These are phyloP conservation scores for Centaurea solstitialis DNA, from an alignment of 129 eudicot genomes.

Conservation along the genomic window DNA sequence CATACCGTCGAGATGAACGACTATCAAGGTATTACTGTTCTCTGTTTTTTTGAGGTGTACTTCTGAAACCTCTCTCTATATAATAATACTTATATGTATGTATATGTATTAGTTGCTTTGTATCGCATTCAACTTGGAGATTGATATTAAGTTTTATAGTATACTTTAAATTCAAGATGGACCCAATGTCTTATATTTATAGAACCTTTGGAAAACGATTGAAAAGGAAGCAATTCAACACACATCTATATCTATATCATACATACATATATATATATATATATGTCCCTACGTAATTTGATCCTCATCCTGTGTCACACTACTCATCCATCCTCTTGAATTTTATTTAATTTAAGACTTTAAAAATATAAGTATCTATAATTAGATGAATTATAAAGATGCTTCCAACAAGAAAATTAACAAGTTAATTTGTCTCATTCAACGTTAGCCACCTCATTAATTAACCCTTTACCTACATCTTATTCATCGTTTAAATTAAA, in stretches of 20 bases:
- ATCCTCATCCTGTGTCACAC: neutral
- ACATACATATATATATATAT: too few species aligned
- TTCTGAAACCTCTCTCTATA: too few species aligned
- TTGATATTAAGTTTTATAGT: neutral
- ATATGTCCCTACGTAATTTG: too few species aligned
- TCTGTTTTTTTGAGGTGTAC: too few species aligned
- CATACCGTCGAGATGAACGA: too few species aligned
- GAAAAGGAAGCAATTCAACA: neutral
- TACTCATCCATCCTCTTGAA: neutral
- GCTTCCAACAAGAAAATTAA: neutral
- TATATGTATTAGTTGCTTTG: neutral
- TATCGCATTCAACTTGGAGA: neutral
- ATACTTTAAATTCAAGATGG: neutral
- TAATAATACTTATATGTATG: too few species aligned
- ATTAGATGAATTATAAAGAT: neutral
- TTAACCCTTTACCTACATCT: too few species aligned
- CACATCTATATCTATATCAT: too few species aligned
- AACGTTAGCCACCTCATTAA: too few species aligned
- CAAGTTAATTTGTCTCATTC: neutral
- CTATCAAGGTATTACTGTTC: too few species aligned
- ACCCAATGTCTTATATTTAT: neutral
- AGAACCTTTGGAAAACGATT: neutral
- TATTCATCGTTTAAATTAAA: too few species aligned
- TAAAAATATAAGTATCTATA: neutral
- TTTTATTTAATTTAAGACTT: neutral